Base-by-base conservation (phyloP, 495 filamentous ascomycete species). In the Clohesyomyces aquaticus region DNA sequence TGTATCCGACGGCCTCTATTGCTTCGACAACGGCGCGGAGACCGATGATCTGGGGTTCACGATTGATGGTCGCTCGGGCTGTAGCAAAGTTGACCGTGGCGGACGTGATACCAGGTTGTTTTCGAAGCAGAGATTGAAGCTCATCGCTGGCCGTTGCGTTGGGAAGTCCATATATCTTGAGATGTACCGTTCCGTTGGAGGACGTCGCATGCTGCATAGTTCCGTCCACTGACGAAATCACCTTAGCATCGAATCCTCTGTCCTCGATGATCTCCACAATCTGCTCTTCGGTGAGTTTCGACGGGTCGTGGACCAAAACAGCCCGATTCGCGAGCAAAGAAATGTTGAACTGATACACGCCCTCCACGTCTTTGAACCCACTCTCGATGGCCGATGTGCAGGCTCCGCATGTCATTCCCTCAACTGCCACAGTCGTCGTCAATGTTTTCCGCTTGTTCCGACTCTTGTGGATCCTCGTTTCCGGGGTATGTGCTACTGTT, bases 351-450 rank as follows among this genome's bases (percentile, higher is more conserved):
- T 90, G 88, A 42, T 86, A 81, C 14, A 98, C 75, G 0, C 93
- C 95, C 1, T 86, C 77, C 16, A 93, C 78, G 61, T 85, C 85
- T 58, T 86, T 83, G 71, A 98, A 95, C 1, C 88, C 91, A 52
- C 84, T 84, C 74, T 96, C 88, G 19, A 98, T 83, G 43, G 94
- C 93, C 11, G 92, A 89, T 6, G 93, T 97, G 73, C 94, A 98
- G 25, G 93, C 91, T 21, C 93, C 93, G 70, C 93, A 98, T 3
- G 93, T 98, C 94, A 98, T 98, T 27, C 94, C 94, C 68, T 89
- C 89, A 23, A 98, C 84, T 3, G 87, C 84, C 18, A 98, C 81
- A 0, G 91, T 96, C 0, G 93, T 97, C 3, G 87, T 85, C 64
- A 84, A 69, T 2, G 80, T 69, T 25, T 77, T 72, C 22, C 58